Conservation (phyloP, 495 filamentous ascomycete genomes). For the Amniculicola lignicola region DNA sequence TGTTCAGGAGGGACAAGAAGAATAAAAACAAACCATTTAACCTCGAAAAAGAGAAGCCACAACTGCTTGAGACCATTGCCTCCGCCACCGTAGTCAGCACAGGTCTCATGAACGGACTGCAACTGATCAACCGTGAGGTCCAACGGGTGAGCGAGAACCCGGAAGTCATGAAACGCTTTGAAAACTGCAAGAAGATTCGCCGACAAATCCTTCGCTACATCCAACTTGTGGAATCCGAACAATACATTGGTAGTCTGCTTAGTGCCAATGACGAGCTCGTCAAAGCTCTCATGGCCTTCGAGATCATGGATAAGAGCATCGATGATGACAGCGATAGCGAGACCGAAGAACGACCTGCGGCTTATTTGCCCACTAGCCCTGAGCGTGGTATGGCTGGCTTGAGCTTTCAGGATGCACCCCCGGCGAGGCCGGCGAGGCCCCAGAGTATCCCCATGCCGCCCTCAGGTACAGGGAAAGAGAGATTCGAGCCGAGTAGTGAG, state of each 20-base stretch:
- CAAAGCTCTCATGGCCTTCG: constrained; percentile 88
- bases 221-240: constrained; percentile 48
- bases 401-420: constrained; percentile 33
- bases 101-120: constrained; percentile 84
- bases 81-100: constrained; percentile 83
- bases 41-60: constrained; percentile 80
- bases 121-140: constrained; percentile 85
- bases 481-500: constrained; percentile 42
- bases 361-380: neutral
- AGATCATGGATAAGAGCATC: constrained; percentile 90
- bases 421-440: constrained; percentile 41
- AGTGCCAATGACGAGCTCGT: constrained; percentile 60
- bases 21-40: constrained; percentile 64
- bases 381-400: constrained; percentile 36
- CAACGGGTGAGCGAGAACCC: constrained; percentile 83
- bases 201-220: constrained; percentile 83
- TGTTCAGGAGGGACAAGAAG: constrained; percentile 49
- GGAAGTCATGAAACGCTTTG: constrained; percentile 71
- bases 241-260: constrained; percentile 48
- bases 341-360: constrained; percentile 33
- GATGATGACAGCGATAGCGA: constrained; percentile 97
- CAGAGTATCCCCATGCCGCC: constrained; percentile 43
- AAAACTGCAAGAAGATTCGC: constrained; percentile 78
- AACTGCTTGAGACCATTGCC: constrained; percentile 78
- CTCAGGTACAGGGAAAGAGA: constrained; percentile 47